Evolutionary conservation across 495 filamentous ascomycete species (phyloP).

Genomic region (Talaromyces adpressus): DNA sequence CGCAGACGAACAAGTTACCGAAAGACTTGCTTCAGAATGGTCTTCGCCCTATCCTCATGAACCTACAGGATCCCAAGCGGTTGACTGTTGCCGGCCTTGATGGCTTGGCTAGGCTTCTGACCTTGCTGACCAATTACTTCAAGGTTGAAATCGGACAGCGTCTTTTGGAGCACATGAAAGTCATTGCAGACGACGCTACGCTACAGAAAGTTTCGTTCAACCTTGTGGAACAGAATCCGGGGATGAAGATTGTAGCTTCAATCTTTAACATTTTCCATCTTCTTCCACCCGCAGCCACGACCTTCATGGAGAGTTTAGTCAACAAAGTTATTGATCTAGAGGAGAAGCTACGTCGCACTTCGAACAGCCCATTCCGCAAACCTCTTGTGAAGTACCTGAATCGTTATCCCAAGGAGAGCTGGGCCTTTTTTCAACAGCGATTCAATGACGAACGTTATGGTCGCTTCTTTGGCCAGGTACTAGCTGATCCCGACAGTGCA

Average conservation of each 20-base stretch:
- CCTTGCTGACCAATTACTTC: constrained; percentile 94
- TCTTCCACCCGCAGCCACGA: constrained; percentile 76
- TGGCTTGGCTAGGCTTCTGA: constrained; percentile 80
- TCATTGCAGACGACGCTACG: constrained; percentile 70
- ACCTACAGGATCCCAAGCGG: constrained; percentile 87
- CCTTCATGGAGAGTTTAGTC: constrained; percentile 84
- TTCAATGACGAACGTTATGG: constrained; percentile 80
- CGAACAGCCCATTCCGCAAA: constrained; percentile 85
- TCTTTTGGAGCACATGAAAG: constrained; percentile 84
- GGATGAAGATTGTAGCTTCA: constrained; percentile 87
- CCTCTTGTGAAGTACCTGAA: constrained; percentile 95
- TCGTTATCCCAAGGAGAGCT: constrained; percentile 81
- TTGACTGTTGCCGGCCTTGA: constrained; percentile 85
- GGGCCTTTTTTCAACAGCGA: constrained; percentile 66
- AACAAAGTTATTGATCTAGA: constrained; percentile 87
- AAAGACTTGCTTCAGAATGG: constrained; percentile 95
- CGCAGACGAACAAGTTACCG: constrained; percentile 82
- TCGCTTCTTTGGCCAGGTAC: constrained; percentile 90
- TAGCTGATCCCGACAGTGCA: constrained; percentile 67
- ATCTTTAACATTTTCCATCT: constrained; percentile 97
- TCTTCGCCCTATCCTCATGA: constrained; percentile 88
- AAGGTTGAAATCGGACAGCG: constrained; percentile 95
- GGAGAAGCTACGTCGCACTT: constrained; percentile 75
- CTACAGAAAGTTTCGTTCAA: constrained; percentile 90
- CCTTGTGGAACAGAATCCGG: constrained; percentile 81